Conservation (phyloP, 1,284 basidiomycete genomes). For the Ceratobasidium sp. region DNA sequence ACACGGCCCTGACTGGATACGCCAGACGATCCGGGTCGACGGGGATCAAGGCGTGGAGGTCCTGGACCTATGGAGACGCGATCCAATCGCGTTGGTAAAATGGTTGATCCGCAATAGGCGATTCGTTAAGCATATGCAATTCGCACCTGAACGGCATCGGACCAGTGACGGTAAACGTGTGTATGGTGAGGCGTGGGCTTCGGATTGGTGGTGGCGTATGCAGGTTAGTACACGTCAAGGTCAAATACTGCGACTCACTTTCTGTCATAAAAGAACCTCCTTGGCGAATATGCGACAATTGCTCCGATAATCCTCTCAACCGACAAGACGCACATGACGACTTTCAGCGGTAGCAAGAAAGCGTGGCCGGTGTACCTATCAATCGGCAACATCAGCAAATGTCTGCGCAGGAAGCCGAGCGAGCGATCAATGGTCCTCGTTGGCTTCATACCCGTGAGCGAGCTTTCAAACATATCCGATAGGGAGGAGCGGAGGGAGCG, state of each 20-base stretch:
- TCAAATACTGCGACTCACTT: too few relatives aligned
- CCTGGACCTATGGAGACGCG: background rate
- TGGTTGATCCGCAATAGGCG: background rate
- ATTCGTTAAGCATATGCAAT: background rate
- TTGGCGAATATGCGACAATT: constrained; percentile 4
- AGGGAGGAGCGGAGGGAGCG: background rate
- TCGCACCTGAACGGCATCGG: constrained; percentile 12
- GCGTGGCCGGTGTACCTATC: constrained; percentile 1
- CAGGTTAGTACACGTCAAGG: too few relatives aligned
- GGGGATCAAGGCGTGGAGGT: background rate
- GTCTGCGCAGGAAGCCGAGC: constrained; percentile 1
- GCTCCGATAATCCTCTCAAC: background rate
- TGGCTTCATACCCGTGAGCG: background rate
- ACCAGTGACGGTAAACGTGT: background rate
- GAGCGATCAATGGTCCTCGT: background rate
- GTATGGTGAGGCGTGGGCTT: background rate
- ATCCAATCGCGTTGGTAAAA: background rate
- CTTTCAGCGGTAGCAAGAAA: background rate
- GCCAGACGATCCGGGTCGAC: background rate
- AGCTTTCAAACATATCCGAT: background rate
- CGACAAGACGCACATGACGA: background rate
- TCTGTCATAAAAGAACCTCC: background rate
- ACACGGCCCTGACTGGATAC: background rate
- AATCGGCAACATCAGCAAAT: constrained; percentile 39
- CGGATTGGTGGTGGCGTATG: constrained; percentile 40